These are phyloP conservation scores for Alternaria ventricosa DNA, from an alignment of 2,329 filamentous ascomycete species.

Conservation along the genomic window DNA sequence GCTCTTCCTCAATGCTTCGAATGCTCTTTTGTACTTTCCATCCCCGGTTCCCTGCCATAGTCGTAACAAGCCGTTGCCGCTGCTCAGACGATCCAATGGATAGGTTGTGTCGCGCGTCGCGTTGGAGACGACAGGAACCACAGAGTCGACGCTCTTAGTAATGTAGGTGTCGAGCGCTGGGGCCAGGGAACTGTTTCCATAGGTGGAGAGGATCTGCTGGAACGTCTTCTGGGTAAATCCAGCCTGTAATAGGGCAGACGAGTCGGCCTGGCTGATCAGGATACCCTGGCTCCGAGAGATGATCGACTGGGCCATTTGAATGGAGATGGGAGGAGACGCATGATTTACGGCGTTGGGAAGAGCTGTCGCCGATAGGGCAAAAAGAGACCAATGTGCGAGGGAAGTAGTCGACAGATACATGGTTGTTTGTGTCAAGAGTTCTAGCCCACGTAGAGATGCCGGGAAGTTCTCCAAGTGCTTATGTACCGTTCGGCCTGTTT, in stretches of 20 bases:
- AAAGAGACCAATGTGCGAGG: neutral
- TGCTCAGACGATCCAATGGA: constrained; percentile 41
- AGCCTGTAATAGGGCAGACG: constrained; percentile 35
- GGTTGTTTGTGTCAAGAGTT: neutral
- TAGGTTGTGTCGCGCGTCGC: constrained; percentile 25
- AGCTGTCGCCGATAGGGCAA: neutral
- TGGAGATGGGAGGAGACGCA: constrained; percentile 11
- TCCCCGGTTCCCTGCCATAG: constrained; percentile 20
- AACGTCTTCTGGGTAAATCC: constrained; percentile 46
- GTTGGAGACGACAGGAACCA: constrained; percentile 20
- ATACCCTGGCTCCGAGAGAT: constrained; percentile 43
- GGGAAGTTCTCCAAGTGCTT: neutral
- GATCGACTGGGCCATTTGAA: constrained; percentile 38
- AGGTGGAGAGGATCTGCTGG: constrained; percentile 19
- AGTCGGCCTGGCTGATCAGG: constrained; percentile 21
- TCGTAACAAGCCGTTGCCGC: constrained; percentile 34
- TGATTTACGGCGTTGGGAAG: neutral
- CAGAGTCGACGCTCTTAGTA: constrained; percentile 27
- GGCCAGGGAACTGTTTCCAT: neutral
- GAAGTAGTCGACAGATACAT: neutral
- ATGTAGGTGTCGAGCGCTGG: constrained; percentile 11
- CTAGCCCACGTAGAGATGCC: neutral
- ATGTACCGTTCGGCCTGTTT: neutral
- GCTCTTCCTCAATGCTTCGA: constrained; percentile 27
- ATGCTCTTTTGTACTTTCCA: constrained; percentile 16